These are phyloP conservation scores for Rubus parviflorus DNA, from an alignment of 306 rosid genomes.

Conservation along the genomic window DNA sequence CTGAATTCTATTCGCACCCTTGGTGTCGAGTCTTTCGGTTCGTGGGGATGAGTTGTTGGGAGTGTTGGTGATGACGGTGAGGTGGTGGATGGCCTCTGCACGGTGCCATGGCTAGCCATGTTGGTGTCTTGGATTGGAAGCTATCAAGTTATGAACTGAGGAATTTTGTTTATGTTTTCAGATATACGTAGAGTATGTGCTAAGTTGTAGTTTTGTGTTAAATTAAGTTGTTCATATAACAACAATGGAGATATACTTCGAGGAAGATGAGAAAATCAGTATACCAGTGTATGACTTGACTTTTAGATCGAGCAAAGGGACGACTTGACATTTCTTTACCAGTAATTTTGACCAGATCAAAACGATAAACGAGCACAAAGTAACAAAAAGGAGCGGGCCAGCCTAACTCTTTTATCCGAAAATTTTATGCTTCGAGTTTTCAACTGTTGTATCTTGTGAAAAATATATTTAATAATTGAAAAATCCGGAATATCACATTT, in stretches of 20 bases:
- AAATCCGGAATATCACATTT: no score
- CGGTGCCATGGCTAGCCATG: constrained; percentile 52
- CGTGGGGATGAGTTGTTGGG: constrained; percentile 9
- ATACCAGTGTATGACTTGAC: neutral
- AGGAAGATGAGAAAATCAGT: neutral
- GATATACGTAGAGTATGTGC: neutral
- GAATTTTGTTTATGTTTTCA: neutral
- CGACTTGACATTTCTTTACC: neutral
- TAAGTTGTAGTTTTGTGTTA: neutral
- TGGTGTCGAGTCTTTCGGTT: constrained; percentile 34
- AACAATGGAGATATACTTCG: neutral
- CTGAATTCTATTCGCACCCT: constrained; percentile 26
- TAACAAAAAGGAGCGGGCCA: no score
- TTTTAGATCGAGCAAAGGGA: neutral
- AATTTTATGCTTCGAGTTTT: no score
- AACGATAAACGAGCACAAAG: no score
- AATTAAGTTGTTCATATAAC: neutral
- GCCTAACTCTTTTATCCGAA: no score
- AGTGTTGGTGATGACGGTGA: constrained; percentile 21
- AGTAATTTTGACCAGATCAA: neutral
- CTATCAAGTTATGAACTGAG: neutral
- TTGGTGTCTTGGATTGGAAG: neutral
- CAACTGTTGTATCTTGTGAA: no score
- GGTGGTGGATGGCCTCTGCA: constrained; percentile 39
- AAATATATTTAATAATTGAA: no score